These are phyloP conservation scores for Physcomitrium patens DNA, from an alignment of 225 moss, liverwort and hornwort genomes.

Conservation along the genomic window DNA sequence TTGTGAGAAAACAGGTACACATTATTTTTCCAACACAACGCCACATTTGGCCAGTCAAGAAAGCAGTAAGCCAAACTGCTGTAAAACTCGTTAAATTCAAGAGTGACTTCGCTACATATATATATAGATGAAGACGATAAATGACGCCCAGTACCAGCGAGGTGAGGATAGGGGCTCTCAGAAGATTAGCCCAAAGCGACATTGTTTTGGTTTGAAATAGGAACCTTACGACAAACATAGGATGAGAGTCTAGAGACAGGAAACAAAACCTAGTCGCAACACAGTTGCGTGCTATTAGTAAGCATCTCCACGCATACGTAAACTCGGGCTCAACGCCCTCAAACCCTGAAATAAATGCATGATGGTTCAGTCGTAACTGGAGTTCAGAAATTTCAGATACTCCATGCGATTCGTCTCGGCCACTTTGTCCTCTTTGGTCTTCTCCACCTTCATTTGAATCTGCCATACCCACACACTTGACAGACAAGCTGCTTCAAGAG, in stretches of 20 bases:
- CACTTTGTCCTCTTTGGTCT: conserved; percentile 90
- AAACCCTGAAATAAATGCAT: neutral
- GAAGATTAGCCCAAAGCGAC: conserved; percentile 22
- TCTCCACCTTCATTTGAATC: conserved; percentile 99
- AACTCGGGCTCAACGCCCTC: neutral
- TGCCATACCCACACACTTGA: conserved; percentile 77
- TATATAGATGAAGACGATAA: conserved; percentile 29
- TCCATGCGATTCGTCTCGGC: conserved; percentile 96
- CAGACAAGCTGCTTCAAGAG: conserved; percentile 56
- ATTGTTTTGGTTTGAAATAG: conserved; percentile 16
- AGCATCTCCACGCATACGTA: conserved; percentile 27
- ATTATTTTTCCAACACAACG: no score
- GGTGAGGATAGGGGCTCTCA: conserved; percentile 4
- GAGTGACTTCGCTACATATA: conserved; percentile 14
- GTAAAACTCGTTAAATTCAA: conserved; percentile 9
- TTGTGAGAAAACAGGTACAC: no score
- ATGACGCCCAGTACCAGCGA: conserved; percentile 17
- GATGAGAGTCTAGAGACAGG: conserved; percentile 10
- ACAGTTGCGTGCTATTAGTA: neutral
- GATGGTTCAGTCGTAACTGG: conserved; percentile 84
- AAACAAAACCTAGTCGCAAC: conserved; percentile 26
- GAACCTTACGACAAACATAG: conserved; percentile 22
- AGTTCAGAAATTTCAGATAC: conserved; percentile 94
- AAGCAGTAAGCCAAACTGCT: conserved; percentile 12
- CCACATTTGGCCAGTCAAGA: neutral